phyloP scores from a whole-genome alignment of 2,329 filamentous ascomycete genomes.

The Rutstroemia sp. region DNA sequence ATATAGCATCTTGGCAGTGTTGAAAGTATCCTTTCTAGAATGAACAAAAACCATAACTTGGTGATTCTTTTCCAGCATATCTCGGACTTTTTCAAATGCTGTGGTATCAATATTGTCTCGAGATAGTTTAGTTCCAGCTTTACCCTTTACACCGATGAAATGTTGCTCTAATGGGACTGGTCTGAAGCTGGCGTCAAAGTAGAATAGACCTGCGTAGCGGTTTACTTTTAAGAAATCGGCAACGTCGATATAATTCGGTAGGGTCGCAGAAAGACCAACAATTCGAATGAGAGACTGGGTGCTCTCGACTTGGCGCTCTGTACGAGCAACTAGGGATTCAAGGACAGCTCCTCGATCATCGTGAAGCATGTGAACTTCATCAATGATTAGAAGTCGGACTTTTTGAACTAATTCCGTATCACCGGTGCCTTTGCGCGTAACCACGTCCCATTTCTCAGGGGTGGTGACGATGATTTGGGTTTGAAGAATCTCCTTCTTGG shows the following conservation, averaged over 20 bases:
- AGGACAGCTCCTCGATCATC: constrained; percentile 94
- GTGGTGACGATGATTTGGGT: constrained; percentile 99
- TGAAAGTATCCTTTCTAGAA: constrained; percentile 86
- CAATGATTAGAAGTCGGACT: constrained; percentile 90
- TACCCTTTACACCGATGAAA: constrained; percentile 93
- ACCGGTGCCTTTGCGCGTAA: constrained; percentile 92
- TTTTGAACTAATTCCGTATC: constrained; percentile 98
- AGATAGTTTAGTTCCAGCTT: constrained; percentile 70
- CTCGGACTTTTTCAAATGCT: constrained; percentile 87
- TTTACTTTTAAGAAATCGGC: constrained; percentile 97
- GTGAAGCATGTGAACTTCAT: constrained; percentile 99
- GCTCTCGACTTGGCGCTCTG: constrained; percentile 92
- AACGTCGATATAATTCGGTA: constrained; percentile 95
- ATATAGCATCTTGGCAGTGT: constrained; percentile 76
- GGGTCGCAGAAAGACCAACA: constrained; percentile 85
- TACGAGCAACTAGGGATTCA: constrained; percentile 90
- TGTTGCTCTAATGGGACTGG: constrained; percentile 96
- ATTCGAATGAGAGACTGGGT: constrained; percentile 97
- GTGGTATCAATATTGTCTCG: constrained; percentile 83
- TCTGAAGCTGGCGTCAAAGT: constrained; percentile 92
- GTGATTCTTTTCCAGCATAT: constrained; percentile 87
- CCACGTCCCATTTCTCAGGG: constrained; percentile 98
- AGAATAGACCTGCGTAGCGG: constrained; percentile 85
- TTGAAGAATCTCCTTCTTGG: constrained; percentile 88
- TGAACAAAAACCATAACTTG: constrained; percentile 99